Conservation (phyloP, 2,329 filamentous ascomycete genomes). For the Colletotrichum cordylinicola region DNA sequence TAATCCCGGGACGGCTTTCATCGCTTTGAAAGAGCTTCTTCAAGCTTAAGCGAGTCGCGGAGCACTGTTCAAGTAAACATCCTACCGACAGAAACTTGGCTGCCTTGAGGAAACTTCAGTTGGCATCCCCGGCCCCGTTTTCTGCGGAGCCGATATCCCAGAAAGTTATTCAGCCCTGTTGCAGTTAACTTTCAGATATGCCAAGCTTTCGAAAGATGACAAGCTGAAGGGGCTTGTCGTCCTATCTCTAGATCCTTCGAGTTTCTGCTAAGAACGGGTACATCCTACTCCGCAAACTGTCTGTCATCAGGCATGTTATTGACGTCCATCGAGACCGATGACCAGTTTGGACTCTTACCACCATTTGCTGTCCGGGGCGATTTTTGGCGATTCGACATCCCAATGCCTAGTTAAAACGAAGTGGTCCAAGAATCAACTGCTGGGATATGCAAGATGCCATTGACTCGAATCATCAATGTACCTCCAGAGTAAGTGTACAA, state of each 20-base stretch:
- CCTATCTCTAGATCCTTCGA: neutral
- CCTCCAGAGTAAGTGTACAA: neutral
- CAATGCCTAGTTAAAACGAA: fast-evolving
- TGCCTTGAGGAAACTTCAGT: neutral
- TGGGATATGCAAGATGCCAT: neutral
- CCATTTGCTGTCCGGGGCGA: neutral
- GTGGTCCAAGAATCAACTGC: neutral
- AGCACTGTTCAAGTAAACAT: neutral
- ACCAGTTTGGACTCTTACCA: neutral
- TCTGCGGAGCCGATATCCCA: no score
- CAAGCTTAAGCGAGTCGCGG: neutral
- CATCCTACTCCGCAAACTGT: neutral
- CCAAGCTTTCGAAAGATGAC: neutral
- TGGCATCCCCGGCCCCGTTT: no score
- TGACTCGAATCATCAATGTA: neutral
- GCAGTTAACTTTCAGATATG: neutral
- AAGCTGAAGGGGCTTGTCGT: neutral
- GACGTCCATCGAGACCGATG: neutral
- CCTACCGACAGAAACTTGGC: neutral
- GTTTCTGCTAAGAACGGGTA: neutral
- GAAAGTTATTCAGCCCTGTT: neutral
- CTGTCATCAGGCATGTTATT: neutral
- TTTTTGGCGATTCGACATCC: neutral
- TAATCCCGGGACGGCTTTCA: neutral
- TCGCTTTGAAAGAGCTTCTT: neutral